Evolutionary conservation across 2,329 filamentous ascomycete genomes (phyloP).

Genomic region (Cadophora sp.): DNA sequence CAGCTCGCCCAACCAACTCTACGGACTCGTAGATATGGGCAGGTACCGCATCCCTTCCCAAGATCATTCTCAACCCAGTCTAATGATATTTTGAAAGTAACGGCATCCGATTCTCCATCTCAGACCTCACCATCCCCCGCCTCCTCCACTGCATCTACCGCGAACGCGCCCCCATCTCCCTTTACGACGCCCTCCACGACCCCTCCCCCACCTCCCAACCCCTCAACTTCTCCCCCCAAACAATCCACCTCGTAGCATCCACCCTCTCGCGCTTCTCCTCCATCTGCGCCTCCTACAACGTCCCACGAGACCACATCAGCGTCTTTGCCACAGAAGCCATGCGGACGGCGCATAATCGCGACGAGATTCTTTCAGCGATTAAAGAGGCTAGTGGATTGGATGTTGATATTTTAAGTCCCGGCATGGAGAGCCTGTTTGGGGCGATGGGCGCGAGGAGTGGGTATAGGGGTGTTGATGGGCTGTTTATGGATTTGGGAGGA

Average conservation of each 20-base stretch:
- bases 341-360: slow-evolving; percentile 77
- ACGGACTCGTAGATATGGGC: slow-evolving; percentile 46
- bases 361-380: slow-evolving; percentile 71
- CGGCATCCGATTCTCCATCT: slow-evolving; percentile 91
- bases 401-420: slow-evolving; percentile 76
- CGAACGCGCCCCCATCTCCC: slow-evolving; percentile 79
- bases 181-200: slow-evolving; percentile 80
- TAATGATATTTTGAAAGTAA: slow-evolving; percentile 62
- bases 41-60: slow-evolving; percentile 37
- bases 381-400: slow-evolving; percentile 66
- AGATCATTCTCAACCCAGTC: not conserved
- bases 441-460: slow-evolving; percentile 81
- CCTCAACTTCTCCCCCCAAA: slow-evolving; percentile 55
- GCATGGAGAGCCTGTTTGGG: slow-evolving; percentile 83
- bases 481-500: slow-evolving; percentile 77
- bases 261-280: slow-evolving; percentile 73
- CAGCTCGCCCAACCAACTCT: slow-evolving; percentile 34
- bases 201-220: slow-evolving; percentile 45
- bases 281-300: slow-evolving; percentile 73
- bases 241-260: slow-evolving; percentile 69
- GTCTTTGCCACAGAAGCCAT: slow-evolving; percentile 91
- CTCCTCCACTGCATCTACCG: slow-evolving; percentile 80
- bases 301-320: slow-evolving; percentile 68
- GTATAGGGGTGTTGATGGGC: slow-evolving; percentile 62
- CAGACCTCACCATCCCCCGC: slow-evolving; percentile 76